Evolutionary conservation across 176 grass and related monocot genomes (phyloP).

Genomic region (Avena insularis): DNA sequence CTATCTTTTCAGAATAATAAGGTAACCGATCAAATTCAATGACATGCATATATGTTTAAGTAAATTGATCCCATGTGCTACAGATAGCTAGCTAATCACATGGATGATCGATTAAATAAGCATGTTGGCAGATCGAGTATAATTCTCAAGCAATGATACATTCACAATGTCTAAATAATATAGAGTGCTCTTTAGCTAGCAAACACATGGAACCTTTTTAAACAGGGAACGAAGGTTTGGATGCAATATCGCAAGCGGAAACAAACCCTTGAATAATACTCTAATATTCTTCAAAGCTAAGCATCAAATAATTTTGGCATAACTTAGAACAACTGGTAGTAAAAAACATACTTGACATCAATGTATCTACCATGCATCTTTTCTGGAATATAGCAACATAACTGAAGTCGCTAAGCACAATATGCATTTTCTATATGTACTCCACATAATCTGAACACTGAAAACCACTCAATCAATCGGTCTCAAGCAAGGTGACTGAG

Average conservation of each 20-base stretch:
- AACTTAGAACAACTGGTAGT: slow-evolving; percentile 20
- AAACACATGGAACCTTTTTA: slow-evolving; percentile 43
- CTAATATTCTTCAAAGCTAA: background rate
- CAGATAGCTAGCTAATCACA: no score
- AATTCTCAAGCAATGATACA: no score
- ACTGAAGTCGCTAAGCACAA: background rate
- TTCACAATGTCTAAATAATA: no score
- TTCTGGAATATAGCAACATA: slow-evolving; percentile 16
- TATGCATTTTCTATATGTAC: slow-evolving; percentile 9
- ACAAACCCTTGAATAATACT: slow-evolving; percentile 37
- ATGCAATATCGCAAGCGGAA: slow-evolving; percentile 31
- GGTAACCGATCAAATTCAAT: no score
- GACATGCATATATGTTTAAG: no score
- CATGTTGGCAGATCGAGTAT: no score
- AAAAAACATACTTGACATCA: slow-evolving; percentile 29
- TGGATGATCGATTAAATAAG: no score
- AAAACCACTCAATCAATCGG: slow-evolving; percentile 37
- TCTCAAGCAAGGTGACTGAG: slow-evolving; percentile 20
- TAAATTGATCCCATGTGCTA: no score
- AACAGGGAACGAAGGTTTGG: slow-evolving; percentile 16
- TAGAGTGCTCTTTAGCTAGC: background rate
- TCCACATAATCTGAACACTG: slow-evolving; percentile 36
- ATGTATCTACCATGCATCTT: slow-evolving; percentile 25
- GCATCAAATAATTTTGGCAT: slow-evolving; percentile 12
- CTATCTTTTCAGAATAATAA: no score